These are phyloP conservation scores for Fusarium sambucinum DNA, from an alignment of 2,329 filamentous ascomycete species.

Conservation along the genomic window DNA sequence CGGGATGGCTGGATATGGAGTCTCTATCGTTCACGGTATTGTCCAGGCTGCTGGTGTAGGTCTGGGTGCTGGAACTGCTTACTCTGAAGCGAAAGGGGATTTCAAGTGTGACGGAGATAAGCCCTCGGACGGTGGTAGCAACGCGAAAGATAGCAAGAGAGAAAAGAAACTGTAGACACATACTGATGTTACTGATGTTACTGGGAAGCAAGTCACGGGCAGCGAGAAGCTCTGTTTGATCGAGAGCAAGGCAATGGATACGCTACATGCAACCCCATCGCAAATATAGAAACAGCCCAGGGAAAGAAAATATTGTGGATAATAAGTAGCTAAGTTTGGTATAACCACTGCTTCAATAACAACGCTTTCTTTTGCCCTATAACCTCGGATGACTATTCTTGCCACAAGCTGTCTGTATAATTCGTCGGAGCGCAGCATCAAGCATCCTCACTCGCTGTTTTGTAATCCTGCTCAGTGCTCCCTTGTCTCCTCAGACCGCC, in stretches of 20 bases:
- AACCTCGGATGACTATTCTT: not conserved
- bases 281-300: not conserved
- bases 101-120: not conserved
- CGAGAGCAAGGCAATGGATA: not conserved
- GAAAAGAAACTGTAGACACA: not conserved
- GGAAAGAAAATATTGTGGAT: not conserved
- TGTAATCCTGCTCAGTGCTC: not conserved
- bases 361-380: not conserved
- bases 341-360: not conserved
- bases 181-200: not conserved
- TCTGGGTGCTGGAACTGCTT: not conserved
- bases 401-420: not conserved
- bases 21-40: conserved; percentile 28
- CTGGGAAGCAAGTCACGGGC: not conserved
- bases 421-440: not conserved
- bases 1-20: conserved; percentile 47
- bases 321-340: not conserved
- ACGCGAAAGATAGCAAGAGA: not conserved
- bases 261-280: not conserved
- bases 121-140: not conserved
- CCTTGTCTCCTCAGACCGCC: not conserved
- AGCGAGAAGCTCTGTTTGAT: not conserved
- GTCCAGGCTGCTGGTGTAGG: conserved; percentile 23
- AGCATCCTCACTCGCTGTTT: not conserved
- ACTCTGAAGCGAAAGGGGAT: not conserved